Evolutionary conservation across 495 filamentous ascomycete genomes (phyloP).

Genomic region (Parathielavia hyrcaniae): DNA sequence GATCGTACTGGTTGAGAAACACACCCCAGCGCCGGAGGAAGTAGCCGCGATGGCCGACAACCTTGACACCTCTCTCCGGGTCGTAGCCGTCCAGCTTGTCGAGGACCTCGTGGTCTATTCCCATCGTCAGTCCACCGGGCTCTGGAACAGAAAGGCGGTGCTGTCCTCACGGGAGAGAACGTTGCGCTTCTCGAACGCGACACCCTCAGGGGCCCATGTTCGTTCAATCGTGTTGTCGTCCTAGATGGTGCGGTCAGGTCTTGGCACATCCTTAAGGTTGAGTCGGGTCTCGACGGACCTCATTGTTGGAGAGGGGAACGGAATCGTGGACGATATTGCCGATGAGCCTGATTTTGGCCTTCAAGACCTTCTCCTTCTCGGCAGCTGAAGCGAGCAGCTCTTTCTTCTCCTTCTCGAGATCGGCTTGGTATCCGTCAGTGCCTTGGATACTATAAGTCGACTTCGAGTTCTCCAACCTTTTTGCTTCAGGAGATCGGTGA

Average conservation of each 20-base stretch:
- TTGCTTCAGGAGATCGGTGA: slow-evolving; percentile 68
- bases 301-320: slow-evolving; percentile 85
- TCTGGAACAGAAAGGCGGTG: slow-evolving; percentile 22
- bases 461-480: slow-evolving; percentile 43
- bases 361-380: slow-evolving; percentile 64
- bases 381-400: slow-evolving; percentile 62
- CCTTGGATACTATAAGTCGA: background rate
- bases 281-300: slow-evolving; percentile 43
- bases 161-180: slow-evolving; percentile 29
- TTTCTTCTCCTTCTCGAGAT: slow-evolving; percentile 74
- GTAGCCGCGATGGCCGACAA: slow-evolving; percentile 93
- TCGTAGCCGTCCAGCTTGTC: slow-evolving; percentile 85
- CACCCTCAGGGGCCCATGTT: slow-evolving; percentile 72
- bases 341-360: slow-evolving; percentile 69
- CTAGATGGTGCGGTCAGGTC: slow-evolving; percentile 25
- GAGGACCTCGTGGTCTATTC: slow-evolving; percentile 82
- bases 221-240: slow-evolving; percentile 74
- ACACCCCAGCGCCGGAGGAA: slow-evolving; percentile 84
- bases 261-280: background rate
- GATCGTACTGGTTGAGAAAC: slow-evolving; percentile 55
- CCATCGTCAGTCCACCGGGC: background rate
- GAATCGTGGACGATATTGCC: slow-evolving; percentile 92
- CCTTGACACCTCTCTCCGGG: slow-evolving; percentile 84
- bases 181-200: slow-evolving; percentile 55
- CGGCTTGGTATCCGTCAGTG: slow-evolving; percentile 30